Conservation (phyloP, 169 alveolate species). For the Cryptosporidium andersoni region DNA sequence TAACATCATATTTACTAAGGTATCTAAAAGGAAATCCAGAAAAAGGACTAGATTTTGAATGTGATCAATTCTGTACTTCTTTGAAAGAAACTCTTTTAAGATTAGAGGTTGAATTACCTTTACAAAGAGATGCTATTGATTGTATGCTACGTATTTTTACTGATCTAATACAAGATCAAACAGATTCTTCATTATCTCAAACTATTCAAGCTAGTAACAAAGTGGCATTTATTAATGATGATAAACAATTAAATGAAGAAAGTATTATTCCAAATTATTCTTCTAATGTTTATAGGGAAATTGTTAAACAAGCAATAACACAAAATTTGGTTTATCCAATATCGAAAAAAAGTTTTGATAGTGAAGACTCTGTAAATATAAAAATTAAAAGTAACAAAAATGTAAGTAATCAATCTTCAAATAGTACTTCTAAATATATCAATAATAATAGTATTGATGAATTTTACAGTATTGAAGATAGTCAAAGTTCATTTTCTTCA, state of each 20-base stretch:
- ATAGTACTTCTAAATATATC: background rate
- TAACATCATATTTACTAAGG: conserved; percentile 4
- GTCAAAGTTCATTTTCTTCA: background rate
- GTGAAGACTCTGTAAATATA: background rate
- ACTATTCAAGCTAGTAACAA: background rate
- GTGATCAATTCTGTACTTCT: too few species aligned
- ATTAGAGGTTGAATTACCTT: conserved; percentile 13
- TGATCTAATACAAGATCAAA: background rate
- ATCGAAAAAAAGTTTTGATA: background rate
- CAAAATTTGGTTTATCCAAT: conserved; percentile 41
- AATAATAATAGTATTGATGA: background rate
- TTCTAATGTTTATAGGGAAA: conserved; percentile 13
- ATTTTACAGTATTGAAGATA: background rate
- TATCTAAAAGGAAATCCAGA: background rate
- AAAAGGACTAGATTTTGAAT: background rate
- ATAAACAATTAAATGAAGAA: background rate
- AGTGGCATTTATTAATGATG: background rate
- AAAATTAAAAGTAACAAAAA: background rate
- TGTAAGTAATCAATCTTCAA: background rate
- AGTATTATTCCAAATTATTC: background rate
- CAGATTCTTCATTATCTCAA: background rate
- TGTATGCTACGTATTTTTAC: conserved; percentile 27
- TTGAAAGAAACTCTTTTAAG: background rate
- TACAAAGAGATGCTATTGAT: conserved; percentile 67
- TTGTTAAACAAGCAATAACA: conserved; percentile 37